phyloP scores from a whole-genome alignment of 495 filamentous ascomycete species.

The Paragyromitra xinjiangensis region DNA sequence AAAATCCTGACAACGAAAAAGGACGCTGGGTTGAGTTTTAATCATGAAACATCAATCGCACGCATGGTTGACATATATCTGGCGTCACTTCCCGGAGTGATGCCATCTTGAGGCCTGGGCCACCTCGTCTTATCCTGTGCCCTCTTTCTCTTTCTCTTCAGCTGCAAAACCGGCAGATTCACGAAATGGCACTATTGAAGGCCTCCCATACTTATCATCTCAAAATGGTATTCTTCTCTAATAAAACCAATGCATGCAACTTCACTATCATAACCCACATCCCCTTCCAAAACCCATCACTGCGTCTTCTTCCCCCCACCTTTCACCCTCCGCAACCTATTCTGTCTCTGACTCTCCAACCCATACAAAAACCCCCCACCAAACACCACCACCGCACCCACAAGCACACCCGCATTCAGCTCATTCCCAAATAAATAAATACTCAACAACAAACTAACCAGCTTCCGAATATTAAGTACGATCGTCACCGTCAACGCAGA shows the following conservation, averaged over 20 bases:
- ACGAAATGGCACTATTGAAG: neutral
- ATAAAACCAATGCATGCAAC: neutral
- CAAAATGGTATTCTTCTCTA: conserved; percentile 13
- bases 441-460: conserved; percentile 88
- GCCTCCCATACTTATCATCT: neutral
- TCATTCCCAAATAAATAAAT: conserved; percentile 92
- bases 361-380: conserved; percentile 87
- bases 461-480: conserved; percentile 91
- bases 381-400: conserved; percentile 87
- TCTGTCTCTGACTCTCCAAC: conserved; percentile 69
- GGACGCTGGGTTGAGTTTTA: neutral
- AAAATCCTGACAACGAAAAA: neutral
- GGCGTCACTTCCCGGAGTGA: too few species aligned
- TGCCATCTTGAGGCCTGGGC: too few species aligned
- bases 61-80: neutral
- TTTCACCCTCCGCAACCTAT: conserved; percentile 42
- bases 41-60: neutral
- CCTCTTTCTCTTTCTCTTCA: too few species aligned
- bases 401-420: conserved; percentile 74
- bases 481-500: conserved; percentile 96
- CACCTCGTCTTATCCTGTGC: too few species aligned
- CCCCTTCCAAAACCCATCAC: conserved; percentile 10
- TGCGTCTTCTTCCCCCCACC: conserved; percentile 38
- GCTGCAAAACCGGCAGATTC: neutral
- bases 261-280: neutral